These are phyloP conservation scores for Sporisorium scitamineum DNA, from an alignment of 1,284 basidiomycete species.

Conservation along the genomic window DNA sequence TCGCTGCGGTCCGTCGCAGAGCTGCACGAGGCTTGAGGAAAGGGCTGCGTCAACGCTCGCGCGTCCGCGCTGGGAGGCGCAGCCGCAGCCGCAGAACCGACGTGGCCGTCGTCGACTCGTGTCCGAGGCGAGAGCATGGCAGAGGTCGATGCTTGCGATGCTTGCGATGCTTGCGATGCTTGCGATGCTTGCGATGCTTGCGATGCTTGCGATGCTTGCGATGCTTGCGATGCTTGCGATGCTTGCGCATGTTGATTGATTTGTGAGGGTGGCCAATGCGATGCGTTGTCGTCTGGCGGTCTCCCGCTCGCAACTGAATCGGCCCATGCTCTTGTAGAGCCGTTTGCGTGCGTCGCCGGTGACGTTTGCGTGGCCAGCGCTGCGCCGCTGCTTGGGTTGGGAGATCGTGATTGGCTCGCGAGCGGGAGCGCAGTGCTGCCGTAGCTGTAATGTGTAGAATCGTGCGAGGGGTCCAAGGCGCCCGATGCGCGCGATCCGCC, in stretches of 20 bases:
- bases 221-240: not conserved
- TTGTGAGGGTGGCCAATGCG: constrained; percentile 1
- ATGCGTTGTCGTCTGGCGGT: constrained; percentile 6
- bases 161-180: not conserved
- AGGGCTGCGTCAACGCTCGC: not conserved
- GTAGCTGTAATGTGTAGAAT: constrained; percentile 3
- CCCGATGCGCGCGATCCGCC: constrained; percentile 49
- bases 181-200: constrained; percentile 6
- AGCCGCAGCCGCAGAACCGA: not conserved
- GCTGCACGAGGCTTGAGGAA: constrained; percentile 11
- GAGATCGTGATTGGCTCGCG: constrained; percentile 7
- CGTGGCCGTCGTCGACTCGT: constrained; percentile 9
- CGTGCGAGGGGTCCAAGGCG: constrained; percentile 13
- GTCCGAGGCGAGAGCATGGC: constrained; percentile 24
- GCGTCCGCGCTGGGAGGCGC: not conserved
- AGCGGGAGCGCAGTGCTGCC: constrained; percentile 1
- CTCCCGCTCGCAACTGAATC: not conserved
- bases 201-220: too few relatives aligned
- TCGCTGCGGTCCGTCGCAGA: constrained; percentile 18
- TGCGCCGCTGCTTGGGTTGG: not conserved
- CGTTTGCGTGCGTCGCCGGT: constrained; percentile 5
- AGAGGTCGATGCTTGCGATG: constrained; percentile 8
- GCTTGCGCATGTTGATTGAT: not conserved
- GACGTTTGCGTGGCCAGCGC: not conserved
- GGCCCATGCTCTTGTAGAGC: not conserved